Conservation (phyloP, 1,139 yeast species). For the Eremothecium gossypii region DNA sequence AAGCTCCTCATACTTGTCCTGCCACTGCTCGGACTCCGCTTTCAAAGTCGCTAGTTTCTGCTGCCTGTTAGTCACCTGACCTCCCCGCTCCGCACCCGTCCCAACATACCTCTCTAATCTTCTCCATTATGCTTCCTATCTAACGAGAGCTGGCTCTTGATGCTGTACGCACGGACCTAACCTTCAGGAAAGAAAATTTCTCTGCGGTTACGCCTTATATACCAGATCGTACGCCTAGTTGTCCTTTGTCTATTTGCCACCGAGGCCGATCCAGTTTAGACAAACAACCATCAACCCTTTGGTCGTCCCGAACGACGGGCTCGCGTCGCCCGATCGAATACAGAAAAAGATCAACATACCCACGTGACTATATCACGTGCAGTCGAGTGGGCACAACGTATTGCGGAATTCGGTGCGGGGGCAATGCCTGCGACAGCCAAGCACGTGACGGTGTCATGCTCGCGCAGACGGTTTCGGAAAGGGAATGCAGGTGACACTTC, state of each 20-base stretch:
- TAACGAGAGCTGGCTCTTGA: not conserved
- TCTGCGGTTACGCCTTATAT: not conserved
- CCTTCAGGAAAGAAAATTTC: not conserved
- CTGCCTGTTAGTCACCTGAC: conserved; percentile 5
- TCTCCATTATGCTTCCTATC: conserved; percentile 21
- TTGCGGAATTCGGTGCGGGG: not conserved
- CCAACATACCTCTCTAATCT: conserved; percentile 25
- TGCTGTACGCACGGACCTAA: no score
- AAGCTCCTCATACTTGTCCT: conserved; percentile 89
- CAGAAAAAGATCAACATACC: no score
- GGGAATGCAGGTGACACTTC: no score
- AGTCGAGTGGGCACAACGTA: no score
- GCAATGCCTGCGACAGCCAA: not conserved
- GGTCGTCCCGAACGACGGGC: not conserved
- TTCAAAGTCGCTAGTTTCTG: conserved; percentile 86
- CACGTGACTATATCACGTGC: no score
- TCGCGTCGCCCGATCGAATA: no score
- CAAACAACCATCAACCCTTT: not conserved
- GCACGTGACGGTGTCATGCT: no score
- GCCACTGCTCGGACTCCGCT: conserved; percentile 94
- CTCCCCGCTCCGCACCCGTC: not conserved
- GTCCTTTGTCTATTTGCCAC: conserved; percentile 3
- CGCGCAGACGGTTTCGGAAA: no score
- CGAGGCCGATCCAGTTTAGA: not conserved
- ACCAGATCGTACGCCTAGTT: not conserved